phyloP scores from a whole-genome alignment of 2,329 filamentous ascomycete genomes.

The Alternaria conjuncta region DNA sequence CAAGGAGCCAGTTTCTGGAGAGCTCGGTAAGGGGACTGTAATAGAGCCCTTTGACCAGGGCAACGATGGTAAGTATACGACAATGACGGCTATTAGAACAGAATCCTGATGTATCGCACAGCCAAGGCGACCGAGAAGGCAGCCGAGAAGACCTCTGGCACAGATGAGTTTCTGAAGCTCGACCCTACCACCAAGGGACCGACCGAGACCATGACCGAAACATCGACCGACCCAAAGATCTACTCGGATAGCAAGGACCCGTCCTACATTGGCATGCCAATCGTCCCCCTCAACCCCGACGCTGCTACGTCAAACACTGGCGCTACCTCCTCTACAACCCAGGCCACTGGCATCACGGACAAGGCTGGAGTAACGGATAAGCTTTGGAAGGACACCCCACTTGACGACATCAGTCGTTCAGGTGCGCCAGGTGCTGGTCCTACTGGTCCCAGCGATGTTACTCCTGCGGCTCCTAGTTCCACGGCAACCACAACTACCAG shows the following conservation, averaged over 20 bases:
- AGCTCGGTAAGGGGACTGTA: conserved; percentile 68
- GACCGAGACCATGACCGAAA: conserved; percentile 1
- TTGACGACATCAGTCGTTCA: conserved; percentile 32
- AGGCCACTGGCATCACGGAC: conserved; percentile 39
- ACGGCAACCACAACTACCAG: conserved; percentile 7
- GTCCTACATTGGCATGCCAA: conserved; percentile 23
- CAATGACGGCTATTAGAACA: neutral
- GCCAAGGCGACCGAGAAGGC: conserved; percentile 10
- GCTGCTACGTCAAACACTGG: conserved; percentile 23
- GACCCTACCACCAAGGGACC: conserved; percentile 17
- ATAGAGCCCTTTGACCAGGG: conserved; percentile 81
- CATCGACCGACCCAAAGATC: conserved; percentile 14
- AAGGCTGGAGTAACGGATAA: conserved; percentile 33
- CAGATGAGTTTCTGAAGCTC: conserved; percentile 23
- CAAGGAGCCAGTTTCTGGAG: conserved; percentile 76
- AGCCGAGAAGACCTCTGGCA: conserved; percentile 5
- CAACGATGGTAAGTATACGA: conserved; percentile 54
- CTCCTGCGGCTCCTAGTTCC: conserved; percentile 7
- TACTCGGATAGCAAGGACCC: conserved; percentile 20
- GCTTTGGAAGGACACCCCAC: conserved; percentile 37
- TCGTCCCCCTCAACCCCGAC: conserved; percentile 27
- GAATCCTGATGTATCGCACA: conserved; percentile 1
- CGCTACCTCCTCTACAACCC: conserved; percentile 30
- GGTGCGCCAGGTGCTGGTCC: conserved; percentile 30
- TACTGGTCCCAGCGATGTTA: conserved; percentile 19